Conservation (phyloP, 2,329 filamentous ascomycete species). For the Fusarium sp. region DNA sequence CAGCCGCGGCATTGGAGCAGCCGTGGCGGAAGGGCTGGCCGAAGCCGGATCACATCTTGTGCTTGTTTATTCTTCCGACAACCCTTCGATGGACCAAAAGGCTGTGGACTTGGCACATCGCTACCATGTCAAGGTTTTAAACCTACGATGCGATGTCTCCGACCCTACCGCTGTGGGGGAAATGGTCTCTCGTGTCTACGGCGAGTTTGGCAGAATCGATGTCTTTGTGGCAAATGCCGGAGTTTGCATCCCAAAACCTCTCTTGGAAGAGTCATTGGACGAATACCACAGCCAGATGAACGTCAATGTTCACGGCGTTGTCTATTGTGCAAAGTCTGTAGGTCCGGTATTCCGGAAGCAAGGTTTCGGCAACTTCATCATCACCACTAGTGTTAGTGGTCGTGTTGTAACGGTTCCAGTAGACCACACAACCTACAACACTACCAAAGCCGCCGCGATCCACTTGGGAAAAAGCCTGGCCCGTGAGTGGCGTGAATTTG, state of each 20-base stretch:
- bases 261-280: conserved; percentile 67
- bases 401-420: conserved; percentile 66
- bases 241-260: conserved; percentile 64
- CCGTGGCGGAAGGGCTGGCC: conserved; percentile 62
- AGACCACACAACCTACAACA: conserved; percentile 71
- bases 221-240: conserved; percentile 48
- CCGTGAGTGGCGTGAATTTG: conserved; percentile 70
- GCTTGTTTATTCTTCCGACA: conserved; percentile 53
- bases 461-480: conserved; percentile 70
- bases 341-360: conserved; percentile 62
- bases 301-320: conserved; percentile 69
- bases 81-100: conserved; percentile 54
- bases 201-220: conserved; percentile 47
- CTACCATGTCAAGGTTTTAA: conserved; percentile 52
- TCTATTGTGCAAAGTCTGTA: conserved; percentile 61
- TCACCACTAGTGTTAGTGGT: conserved; percentile 65
- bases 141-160: background rate
- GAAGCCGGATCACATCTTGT: conserved; percentile 61
- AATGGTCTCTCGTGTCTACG: background rate
- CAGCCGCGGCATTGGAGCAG: conserved; percentile 61
- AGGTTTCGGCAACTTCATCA: conserved; percentile 65
- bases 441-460: conserved; percentile 67
- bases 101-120: conserved; percentile 52
- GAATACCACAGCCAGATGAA: conserved; percentile 67
- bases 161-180: no score